Evolutionary conservation across 108 stramenopile genomes (phyloP).

Genomic region (Chaetoceros tenuissimus): DNA sequence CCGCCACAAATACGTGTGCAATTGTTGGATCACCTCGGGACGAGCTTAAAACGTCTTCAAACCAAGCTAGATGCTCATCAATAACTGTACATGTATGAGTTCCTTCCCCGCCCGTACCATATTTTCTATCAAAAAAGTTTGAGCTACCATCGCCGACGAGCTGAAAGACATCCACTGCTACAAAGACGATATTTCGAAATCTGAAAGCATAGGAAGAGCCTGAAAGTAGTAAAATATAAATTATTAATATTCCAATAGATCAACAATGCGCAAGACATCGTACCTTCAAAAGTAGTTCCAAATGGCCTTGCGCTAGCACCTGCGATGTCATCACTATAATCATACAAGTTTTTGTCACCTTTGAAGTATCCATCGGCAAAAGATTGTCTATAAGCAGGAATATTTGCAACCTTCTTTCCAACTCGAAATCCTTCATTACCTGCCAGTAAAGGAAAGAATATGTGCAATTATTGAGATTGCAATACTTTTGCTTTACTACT

Average conservation of each 20-base stretch:
- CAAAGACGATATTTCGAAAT: background rate
- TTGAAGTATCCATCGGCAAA: background rate
- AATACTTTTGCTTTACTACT: too few relatives aligned
- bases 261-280: too few relatives aligned
- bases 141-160: background rate
- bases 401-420: background rate
- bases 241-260: too few relatives aligned
- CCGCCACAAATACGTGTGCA: slow-evolving; percentile 3
- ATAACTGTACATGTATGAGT: background rate
- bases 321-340: background rate
- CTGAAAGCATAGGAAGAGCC: background rate
- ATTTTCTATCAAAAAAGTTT: slow-evolving; percentile 1
- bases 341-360: background rate
- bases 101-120: slow-evolving; percentile 5
- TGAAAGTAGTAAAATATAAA: too few relatives aligned
- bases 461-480: too few relatives aligned
- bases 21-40: slow-evolving; percentile 1
- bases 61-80: slow-evolving; percentile 3
- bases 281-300: background rate
- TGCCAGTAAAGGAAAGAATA: too few relatives aligned
- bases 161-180: slow-evolving; percentile 1
- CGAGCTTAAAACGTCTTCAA: slow-evolving; percentile 2
- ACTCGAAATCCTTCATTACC: background rate
- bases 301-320: background rate
- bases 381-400: background rate